Evolutionary conservation across 306 rosid genomes (phyloP), one percentile per base, ranked within the genome.

Genomic region (Castanopsis chinensis): DNA sequence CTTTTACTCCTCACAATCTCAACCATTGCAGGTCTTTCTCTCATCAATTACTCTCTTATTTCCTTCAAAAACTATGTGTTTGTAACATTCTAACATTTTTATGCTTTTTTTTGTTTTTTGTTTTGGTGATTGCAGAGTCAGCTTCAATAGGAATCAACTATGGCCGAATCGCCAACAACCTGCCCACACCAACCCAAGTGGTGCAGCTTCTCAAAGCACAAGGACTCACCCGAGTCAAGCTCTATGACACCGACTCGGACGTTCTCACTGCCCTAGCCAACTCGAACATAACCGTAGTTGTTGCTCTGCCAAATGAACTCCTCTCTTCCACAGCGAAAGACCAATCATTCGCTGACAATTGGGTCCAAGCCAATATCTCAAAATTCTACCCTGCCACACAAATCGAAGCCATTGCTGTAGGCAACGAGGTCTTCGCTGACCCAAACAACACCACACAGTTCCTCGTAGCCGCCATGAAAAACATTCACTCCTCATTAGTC

Each of bases 361-460:
- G 97, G 97, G 89, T 94, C 9, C 78, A 91, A 73, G 65, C 92
- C 55, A 94, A 85, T 83, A 87, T 94, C 81, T 25, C 86, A 3
- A 75, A 5, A 0, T 87, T 74, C 85, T 55, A 82, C 85, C 98
- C 98, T 0, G 79, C 87, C 58, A 92, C 97, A 9, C 77, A 89
- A 53, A 87, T 92, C 67, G 88, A 86, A 71, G 92, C 97, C 90
- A 85, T 94, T 11, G 93, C 97, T 19, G 88, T 94, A 19, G 98
- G 98, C 0, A 94, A 94, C 78, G 98, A 94, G 73, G 98, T 92
- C 20, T 92, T 94, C 75, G 93, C 51, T 2, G 94, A 91, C 87
- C 90, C 94, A 0, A 87, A 83, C 30, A 91, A 87, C 88, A 86
- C 86, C 1, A 89, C 97, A 9, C 28, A 77, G 0, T 91, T 77